Base-by-base conservation (phyloP, 305 asterid species). In the Striga hermonthica region DNA sequence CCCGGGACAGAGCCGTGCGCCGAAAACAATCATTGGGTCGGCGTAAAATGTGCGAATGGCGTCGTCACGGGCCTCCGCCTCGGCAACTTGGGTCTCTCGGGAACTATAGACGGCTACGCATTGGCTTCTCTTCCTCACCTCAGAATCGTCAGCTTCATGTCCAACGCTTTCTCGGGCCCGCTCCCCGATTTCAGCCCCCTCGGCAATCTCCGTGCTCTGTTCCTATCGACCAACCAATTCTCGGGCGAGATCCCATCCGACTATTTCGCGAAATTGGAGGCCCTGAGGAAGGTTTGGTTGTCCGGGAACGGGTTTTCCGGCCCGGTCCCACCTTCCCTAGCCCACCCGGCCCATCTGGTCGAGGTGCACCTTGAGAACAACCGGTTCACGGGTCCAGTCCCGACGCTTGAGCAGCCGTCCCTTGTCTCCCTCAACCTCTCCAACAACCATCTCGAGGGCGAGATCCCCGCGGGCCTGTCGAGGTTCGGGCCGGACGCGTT, bases 241-340 rank as follows among this genome's bases (percentile, higher is more conserved):
- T 81, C 91, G 0, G 98, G 95, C 0, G 87, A 81, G 61, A 87
- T 89, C 67, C 81, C 87, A 0, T 22, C 81, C 0, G 84, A 87
- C 69, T 92, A 76, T 57, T 89, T 92, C 34, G 8, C 39, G 0
- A 68, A 56, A 3, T 79, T 89, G 89, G 57, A 0, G 10, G 83
- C 84, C 0, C 65, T 92, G 83, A 89, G 75, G 87, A 92, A 85
- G 69, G 69, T 92, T 49, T 87, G 93, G 92, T 69, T 92, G 10
- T 79, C 90, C 0, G 72, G 73, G 47, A 92, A 92, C 78, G 63
- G 6, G 3, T 87, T 92, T 61, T 64, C 79, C 8, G 96, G 97
- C 44, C 80, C 9, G 48, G 77, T 84, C 45, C 96, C 98, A 0
- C 56, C 73, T 0, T 92, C 96, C 0, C 57, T 89, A 13, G 66